Conservation (phyloP, 192 early-diverging fungal genomes). For the Entophlyctis helioformis region DNA sequence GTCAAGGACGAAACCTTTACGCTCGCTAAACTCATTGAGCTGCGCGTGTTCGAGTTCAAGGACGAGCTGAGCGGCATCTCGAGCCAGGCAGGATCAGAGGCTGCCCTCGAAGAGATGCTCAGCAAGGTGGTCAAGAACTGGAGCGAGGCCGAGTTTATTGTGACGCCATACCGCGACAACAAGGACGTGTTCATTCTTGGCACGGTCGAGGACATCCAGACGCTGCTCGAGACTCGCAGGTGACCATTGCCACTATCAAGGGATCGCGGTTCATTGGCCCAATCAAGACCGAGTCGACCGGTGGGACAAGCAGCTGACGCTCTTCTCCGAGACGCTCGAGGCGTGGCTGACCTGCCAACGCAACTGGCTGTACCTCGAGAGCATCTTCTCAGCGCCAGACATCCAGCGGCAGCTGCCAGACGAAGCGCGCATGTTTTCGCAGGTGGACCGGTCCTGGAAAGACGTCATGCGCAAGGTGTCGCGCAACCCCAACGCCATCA, state of each 20-base stretch:
- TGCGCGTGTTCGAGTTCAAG: conserved; percentile 42
- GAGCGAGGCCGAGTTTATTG: conserved; percentile 47
- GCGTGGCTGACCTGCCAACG: conserved; percentile 46
- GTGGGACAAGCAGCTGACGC: conserved; percentile 43
- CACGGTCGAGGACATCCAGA: conserved; percentile 48
- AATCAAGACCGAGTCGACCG: conserved; percentile 44
- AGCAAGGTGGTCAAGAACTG: conserved; percentile 39
- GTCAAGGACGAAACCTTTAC: conserved; percentile 41
- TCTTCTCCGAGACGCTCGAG: conserved; percentile 47
- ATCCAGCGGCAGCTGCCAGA: conserved; percentile 55
- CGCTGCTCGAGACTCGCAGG: conserved; percentile 46
- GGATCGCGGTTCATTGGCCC: conserved; percentile 46
- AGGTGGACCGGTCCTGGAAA: conserved; percentile 51
- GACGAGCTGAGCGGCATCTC: conserved; percentile 46
- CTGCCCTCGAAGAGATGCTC: conserved; percentile 50
- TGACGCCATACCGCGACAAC: conserved; percentile 35
- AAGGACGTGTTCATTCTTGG: conserved; percentile 55
- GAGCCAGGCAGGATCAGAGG: conserved; percentile 42
- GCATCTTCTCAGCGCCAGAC: conserved; percentile 50
- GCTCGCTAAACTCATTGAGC: conserved; percentile 36
- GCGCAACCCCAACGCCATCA: conserved; percentile 55
- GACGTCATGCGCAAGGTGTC: conserved; percentile 43
- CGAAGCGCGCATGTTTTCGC: conserved; percentile 47
- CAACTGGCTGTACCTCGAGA: conserved; percentile 50
- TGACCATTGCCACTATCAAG: conserved; percentile 49